A percentile compares a stretch with the other conserved stretches of the same genome.
Conservation (phyloP, 2,329 filamentous ascomycete genomes). For the Colletotrichum zoysiae region DNA sequence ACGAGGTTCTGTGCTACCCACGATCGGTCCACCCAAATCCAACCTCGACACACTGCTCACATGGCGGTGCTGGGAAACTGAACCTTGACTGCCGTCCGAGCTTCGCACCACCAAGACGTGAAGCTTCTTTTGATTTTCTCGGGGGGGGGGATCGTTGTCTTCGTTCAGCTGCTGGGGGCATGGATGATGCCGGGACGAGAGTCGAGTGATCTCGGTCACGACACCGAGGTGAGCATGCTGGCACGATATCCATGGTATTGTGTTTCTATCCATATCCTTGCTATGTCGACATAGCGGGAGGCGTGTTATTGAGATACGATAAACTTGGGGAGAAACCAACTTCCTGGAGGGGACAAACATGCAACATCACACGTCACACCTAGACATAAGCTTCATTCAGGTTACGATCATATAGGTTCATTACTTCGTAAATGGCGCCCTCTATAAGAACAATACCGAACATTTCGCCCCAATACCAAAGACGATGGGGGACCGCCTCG, state of each 20-base stretch:
- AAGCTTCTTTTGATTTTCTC: not conserved
- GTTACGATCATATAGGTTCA: not conserved
- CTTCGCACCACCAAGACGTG: too few species aligned
- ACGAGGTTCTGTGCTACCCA: too few species aligned
- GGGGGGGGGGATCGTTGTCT: not conserved
- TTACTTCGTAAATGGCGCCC: slow-evolving; percentile 18
- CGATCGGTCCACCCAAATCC: too few species aligned
- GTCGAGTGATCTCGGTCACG: not conserved
- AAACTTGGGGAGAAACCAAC: not conserved
- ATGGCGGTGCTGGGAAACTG: too few species aligned
- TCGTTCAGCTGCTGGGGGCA: slow-evolving; percentile 9
- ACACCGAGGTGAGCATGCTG: not conserved
- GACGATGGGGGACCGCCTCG: not conserved
- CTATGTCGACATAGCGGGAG: not conserved
- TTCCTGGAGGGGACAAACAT: too few species aligned
- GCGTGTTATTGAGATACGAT: not conserved
- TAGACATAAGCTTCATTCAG: not conserved
- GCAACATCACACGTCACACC: too few species aligned
- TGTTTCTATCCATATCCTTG: too few species aligned
- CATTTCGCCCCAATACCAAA: not conserved
- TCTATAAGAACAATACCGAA: slow-evolving; percentile 4
- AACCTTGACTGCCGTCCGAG: too few species aligned
- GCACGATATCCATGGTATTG: too few species aligned
- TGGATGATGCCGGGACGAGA: not conserved
- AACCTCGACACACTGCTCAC: too few species aligned